phyloP scores from a whole-genome alignment of 768 basidiomycete species.

The Glaciozyma antarctica region DNA sequence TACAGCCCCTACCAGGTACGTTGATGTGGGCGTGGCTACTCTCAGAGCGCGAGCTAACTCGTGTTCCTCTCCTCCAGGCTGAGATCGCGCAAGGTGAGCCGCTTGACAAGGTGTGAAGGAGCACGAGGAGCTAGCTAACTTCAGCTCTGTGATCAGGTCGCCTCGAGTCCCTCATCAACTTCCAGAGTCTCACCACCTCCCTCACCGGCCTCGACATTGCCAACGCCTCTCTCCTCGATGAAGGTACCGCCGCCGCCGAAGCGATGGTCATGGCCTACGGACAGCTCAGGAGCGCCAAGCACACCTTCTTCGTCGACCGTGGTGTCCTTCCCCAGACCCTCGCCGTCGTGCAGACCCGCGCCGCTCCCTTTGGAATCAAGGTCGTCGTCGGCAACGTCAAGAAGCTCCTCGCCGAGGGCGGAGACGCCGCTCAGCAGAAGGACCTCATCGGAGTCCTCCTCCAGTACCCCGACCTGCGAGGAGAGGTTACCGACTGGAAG shows the following conservation, averaged over 20 bases:
- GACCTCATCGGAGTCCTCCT: slow-evolving; percentile 79
- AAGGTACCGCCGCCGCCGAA: slow-evolving; percentile 41
- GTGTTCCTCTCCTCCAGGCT: slow-evolving; percentile 77
- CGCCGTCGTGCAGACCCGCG: slow-evolving; percentile 77
- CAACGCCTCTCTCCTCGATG: slow-evolving; percentile 89
- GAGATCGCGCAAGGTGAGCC: slow-evolving; percentile 89
- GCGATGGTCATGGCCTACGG: slow-evolving; percentile 82
- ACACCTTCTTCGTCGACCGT: slow-evolving; percentile 72
- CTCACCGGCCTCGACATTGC: slow-evolving; percentile 90
- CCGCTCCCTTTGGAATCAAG: slow-evolving; percentile 85
- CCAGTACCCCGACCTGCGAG: slow-evolving; percentile 89
- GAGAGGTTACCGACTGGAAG: slow-evolving; percentile 64
- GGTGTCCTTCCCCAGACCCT: slow-evolving; percentile 81
- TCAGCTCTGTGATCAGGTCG: slow-evolving; percentile 52
- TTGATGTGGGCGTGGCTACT: not conserved
- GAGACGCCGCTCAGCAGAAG: slow-evolving; percentile 39
- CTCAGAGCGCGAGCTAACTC: slow-evolving; percentile 47
- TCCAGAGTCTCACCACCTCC: slow-evolving; percentile 90
- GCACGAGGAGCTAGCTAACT: not conserved
- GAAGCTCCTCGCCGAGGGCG: slow-evolving; percentile 22
- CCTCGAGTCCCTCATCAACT: slow-evolving; percentile 91
- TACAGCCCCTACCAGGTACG: slow-evolving; percentile 33
- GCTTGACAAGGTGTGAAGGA: not conserved
- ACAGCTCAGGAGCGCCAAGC: slow-evolving; percentile 57
- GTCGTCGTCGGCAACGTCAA: slow-evolving; percentile 51